These are phyloP conservation scores for Metarhizium robertsii DNA, from an alignment of 2,329 filamentous ascomycete species.

Conservation along the genomic window DNA sequence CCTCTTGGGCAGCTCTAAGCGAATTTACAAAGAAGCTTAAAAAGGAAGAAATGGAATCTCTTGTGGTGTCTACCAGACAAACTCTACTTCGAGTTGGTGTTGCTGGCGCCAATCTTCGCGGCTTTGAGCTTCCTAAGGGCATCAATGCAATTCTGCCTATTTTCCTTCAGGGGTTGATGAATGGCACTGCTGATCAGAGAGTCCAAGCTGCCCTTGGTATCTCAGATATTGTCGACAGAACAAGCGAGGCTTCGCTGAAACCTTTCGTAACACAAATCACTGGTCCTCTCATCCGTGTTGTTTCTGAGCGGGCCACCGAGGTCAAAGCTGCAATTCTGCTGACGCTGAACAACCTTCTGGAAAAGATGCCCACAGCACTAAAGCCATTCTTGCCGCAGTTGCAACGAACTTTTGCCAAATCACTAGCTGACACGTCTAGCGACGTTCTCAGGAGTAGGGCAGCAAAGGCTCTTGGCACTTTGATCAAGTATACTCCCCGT, in stretches of 20 bases:
- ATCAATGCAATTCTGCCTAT: constrained; percentile 95
- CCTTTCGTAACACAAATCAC: constrained; percentile 97
- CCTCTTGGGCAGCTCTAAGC: constrained; percentile 77
- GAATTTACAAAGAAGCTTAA: constrained; percentile 81
- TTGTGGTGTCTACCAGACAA: constrained; percentile 79
- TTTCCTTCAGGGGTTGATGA: constrained; percentile 96
- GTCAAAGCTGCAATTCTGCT: constrained; percentile 92
- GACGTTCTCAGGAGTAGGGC: constrained; percentile 80
- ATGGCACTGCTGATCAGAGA: constrained; percentile 84
- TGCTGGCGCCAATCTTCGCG: constrained; percentile 71
- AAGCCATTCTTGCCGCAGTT: constrained; percentile 96
- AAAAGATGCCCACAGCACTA: constrained; percentile 91
- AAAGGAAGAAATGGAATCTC: constrained; percentile 96
- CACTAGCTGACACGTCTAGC: constrained; percentile 85
- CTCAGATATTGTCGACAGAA: constrained; percentile 90
- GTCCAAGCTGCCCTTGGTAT: constrained; percentile 88
- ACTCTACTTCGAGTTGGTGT: constrained; percentile 83
- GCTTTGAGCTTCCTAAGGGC: constrained; percentile 89
- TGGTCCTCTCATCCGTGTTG: constrained; percentile 91
- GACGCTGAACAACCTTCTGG: constrained; percentile 87
- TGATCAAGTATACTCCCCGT: constrained; percentile 91
- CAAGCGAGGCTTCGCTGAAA: constrained; percentile 77
- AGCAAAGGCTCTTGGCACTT: constrained; percentile 84
- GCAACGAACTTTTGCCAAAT: constrained; percentile 94
- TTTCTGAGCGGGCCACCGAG: constrained; percentile 91